Percentiles rank a stretch among this genome's conserved stretches.
phyloP scores from a whole-genome alignment of 148 eudicot species.

The Rhododendron mucronatum region DNA sequence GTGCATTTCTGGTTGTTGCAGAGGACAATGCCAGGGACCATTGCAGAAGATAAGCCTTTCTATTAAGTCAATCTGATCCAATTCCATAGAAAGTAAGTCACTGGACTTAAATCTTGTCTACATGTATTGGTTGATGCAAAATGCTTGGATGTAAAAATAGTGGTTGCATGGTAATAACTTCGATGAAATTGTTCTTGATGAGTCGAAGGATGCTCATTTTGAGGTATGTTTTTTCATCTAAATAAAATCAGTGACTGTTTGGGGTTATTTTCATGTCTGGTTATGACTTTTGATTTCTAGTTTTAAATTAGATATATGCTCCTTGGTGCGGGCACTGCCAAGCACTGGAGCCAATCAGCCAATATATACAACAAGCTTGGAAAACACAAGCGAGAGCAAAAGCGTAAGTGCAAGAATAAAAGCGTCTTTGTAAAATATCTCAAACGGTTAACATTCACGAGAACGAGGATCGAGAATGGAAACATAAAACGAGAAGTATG shows the following conservation, averaged over 20 bases:
- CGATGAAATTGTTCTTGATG: slow-evolving; percentile 88
- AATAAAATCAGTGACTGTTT: not conserved
- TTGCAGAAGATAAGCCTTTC: slow-evolving; percentile 69
- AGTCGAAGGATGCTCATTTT: slow-evolving; percentile 87
- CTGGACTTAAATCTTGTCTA: not conserved
- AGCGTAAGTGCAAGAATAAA: too few species aligned
- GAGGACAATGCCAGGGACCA: slow-evolving; percentile 66
- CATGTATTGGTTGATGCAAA: slow-evolving; percentile 30
- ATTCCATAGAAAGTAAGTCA: slow-evolving; percentile 72
- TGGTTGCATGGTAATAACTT: slow-evolving; percentile 73
- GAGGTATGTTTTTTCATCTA: slow-evolving; percentile 48
- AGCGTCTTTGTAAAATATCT: too few species aligned
- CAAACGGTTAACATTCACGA: too few species aligned
- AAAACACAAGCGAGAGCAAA: slow-evolving; percentile 15
- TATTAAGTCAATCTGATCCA: slow-evolving; percentile 70
- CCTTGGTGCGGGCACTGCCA: slow-evolving; percentile 98
- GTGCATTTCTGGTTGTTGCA: slow-evolving; percentile 28
- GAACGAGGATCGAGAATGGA: too few species aligned
- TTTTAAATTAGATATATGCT: slow-evolving; percentile 64
- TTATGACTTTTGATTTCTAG: slow-evolving; percentile 5
- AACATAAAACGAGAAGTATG: too few species aligned
- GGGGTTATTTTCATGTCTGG: not conserved
- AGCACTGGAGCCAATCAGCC: slow-evolving; percentile 59
- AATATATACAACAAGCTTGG: slow-evolving; percentile 76
- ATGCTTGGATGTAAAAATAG: slow-evolving; percentile 86